Percentiles rank a stretch among this genome's conserved stretches.
Evolutionary conservation across 179 eudicot genomes (phyloP).

Genomic region (Corrigiola litoralis): DNA sequence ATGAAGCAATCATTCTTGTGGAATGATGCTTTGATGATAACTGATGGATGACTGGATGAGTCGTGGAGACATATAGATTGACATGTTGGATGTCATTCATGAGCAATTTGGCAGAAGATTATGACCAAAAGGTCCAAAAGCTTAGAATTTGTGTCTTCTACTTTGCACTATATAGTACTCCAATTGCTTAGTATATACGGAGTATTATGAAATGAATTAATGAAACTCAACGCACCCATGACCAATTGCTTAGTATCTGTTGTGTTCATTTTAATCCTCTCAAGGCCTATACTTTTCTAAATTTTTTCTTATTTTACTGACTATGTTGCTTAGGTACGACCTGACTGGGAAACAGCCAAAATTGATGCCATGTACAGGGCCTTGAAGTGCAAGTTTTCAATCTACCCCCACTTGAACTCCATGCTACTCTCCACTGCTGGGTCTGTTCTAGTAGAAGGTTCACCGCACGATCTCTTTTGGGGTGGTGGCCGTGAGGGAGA

Average conservation of each 20-base stretch:
- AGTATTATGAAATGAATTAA: too few species aligned
- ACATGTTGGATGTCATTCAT: too few species aligned
- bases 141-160: too few species aligned
- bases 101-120: too few species aligned
- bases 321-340: constrained; percentile 56
- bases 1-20: too few species aligned
- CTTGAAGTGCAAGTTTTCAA: constrained; percentile 78
- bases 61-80: too few species aligned
- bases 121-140: too few species aligned
- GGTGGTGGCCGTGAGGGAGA: constrained; percentile 98
- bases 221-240: neutral
- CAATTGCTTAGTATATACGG: too few species aligned
- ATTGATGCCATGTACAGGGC: constrained; percentile 77
- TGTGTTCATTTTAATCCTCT: neutral
- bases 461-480: constrained; percentile 98
- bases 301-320: neutral
- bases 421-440: constrained; percentile 76
- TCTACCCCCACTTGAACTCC: constrained; percentile 71
- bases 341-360: constrained; percentile 82
- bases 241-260: neutral
- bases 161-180: too few species aligned
- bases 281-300: neutral
- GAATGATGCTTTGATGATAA: too few species aligned
- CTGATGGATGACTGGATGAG: too few species aligned
- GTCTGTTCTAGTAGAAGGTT: constrained; percentile 90